Conservation (phyloP, 768 basidiomycete genomes). For the Dentipellis fragilis region DNA sequence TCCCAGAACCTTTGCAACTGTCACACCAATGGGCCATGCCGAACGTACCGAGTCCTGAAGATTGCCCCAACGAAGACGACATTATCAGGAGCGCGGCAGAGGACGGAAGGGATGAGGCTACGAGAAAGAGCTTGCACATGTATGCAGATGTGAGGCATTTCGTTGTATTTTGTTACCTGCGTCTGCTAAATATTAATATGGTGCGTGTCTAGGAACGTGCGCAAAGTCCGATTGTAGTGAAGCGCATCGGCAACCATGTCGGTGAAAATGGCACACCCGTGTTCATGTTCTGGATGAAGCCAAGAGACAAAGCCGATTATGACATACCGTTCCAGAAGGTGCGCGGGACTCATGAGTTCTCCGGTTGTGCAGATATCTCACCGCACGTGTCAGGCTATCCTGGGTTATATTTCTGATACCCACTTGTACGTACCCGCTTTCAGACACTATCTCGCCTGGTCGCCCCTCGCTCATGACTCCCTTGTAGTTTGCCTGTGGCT, state of each 20-base stretch:
- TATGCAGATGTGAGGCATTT: not conserved
- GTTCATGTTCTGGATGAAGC: constrained; percentile 76
- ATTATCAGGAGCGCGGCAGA: constrained; percentile 4
- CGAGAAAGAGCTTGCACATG: not conserved
- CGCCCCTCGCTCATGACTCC: constrained; percentile 7
- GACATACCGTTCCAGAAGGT: constrained; percentile 73
- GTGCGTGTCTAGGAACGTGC: constrained; percentile 43
- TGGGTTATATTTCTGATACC: constrained; percentile 71
- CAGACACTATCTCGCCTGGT: too few species aligned
- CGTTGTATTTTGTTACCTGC: constrained; percentile 18
- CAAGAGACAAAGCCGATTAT: constrained; percentile 55
- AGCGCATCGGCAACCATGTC: constrained; percentile 36
- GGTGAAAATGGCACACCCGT: constrained; percentile 34
- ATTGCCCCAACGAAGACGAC: constrained; percentile 22
- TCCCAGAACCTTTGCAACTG: constrained; percentile 69
- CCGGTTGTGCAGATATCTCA: not conserved
- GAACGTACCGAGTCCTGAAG: constrained; percentile 42
- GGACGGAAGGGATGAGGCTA: too few species aligned
- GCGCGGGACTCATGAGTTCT: not conserved
- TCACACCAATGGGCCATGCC: constrained; percentile 63
- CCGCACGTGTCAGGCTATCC: constrained; percentile 46
- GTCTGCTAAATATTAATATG: not conserved
- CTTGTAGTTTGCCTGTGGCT: constrained; percentile 45
- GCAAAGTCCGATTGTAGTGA: constrained; percentile 61
- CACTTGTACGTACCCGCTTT: constrained; percentile 46